These are phyloP conservation scores for Teunomyces barrocoloradensis DNA, from an alignment of 805 yeast species.

Conservation along the genomic window DNA sequence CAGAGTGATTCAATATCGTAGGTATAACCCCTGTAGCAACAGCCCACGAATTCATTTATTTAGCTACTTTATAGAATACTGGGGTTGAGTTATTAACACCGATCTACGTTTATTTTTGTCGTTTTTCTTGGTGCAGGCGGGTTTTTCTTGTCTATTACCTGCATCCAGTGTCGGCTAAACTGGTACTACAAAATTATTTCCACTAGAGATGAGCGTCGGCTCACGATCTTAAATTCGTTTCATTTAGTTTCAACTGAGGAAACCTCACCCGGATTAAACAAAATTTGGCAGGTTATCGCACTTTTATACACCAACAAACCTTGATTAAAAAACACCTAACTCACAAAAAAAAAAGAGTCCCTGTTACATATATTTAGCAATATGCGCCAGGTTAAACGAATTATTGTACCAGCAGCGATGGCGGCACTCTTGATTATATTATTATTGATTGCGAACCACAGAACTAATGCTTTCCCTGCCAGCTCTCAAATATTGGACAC, in stretches of 20 bases:
- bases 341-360: neutral
- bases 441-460: slow-evolving; percentile 2
- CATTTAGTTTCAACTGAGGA: neutral
- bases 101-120: neutral
- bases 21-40: neutral
- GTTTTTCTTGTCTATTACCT: neutral
- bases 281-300: neutral
- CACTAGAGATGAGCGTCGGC: neutral
- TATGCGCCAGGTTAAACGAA: slow-evolving; percentile 3
- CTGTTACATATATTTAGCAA: neutral
- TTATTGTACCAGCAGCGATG: slow-evolving; percentile 6
- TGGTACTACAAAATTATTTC: neutral
- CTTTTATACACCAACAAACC: neutral
- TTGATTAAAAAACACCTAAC: neutral
- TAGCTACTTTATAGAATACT: neutral
- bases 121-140: neutral
- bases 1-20: slow-evolving; percentile 16
- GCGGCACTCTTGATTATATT: neutral
- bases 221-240: neutral
- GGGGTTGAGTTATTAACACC: neutral
- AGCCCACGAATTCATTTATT: slow-evolving; percentile 1
- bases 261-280: neutral
- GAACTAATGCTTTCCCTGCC: neutral
- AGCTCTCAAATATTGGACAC: slow-evolving; percentile 8
- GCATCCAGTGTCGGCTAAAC: neutral